Evolutionary conservation across 73 alveolate species (phyloP).

Genomic region (Symbiodinium pilosum): DNA sequence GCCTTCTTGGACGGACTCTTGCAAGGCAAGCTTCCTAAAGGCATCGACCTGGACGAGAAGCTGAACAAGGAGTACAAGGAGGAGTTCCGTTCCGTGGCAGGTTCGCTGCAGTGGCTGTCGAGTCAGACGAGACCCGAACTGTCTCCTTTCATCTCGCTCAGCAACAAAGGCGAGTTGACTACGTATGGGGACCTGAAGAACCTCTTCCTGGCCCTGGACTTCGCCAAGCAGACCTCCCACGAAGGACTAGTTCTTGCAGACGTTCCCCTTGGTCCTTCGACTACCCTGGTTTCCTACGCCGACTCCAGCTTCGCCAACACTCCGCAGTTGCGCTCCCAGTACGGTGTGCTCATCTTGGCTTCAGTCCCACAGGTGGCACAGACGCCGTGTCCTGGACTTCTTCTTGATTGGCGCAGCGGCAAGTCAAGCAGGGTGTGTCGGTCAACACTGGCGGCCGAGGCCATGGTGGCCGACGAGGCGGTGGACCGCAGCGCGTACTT

Average conservation of each 20-base stretch:
- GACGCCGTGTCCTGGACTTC: not conserved
- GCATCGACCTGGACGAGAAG: not conserved
- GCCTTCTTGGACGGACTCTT: not conserved
- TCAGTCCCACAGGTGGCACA: not conserved
- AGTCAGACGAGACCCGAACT: slow-evolving; percentile 16
- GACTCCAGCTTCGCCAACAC: slow-evolving; percentile 51
- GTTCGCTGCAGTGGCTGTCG: slow-evolving; percentile 22
- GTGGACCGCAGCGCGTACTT: slow-evolving; percentile 11
- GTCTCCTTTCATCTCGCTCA: not conserved
- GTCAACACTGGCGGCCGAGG: slow-evolving; percentile 20
- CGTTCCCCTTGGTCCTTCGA: not conserved
- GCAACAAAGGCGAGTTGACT: not conserved
- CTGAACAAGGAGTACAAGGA: not conserved
- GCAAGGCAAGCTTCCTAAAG: not conserved
- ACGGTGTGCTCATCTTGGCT: not conserved
- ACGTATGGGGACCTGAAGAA: not conserved
- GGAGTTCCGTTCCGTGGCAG: not conserved
- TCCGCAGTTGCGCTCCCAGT: not conserved
- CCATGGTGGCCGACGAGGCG: slow-evolving; percentile 8
- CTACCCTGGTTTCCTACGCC: not conserved
- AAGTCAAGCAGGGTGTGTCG: not conserved
- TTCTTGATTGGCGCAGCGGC: slow-evolving; percentile 22
- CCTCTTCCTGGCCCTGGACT: not conserved
- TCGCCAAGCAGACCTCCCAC: not conserved
- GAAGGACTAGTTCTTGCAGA: not conserved